phyloP scores from a whole-genome alignment of 148 eudicot genomes.

The Heliamphora exappendiculata region DNA sequence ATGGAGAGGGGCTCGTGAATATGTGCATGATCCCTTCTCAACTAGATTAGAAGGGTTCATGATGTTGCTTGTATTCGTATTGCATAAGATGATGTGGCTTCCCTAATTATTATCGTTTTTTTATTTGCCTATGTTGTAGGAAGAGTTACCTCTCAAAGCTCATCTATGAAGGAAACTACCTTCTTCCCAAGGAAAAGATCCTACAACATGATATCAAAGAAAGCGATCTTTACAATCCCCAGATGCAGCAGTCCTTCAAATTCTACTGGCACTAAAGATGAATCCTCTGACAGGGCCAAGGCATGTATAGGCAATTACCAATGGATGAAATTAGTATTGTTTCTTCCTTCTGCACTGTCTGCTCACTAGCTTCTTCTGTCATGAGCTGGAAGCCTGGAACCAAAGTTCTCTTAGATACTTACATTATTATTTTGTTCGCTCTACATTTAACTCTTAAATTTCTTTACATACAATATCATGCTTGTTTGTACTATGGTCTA shows the following conservation, averaged over 20 bases:
- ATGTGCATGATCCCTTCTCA: neutral
- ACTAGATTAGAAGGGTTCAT: neutral
- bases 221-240: slow-evolving; percentile 17
- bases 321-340: neutral
- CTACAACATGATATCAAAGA: slow-evolving; percentile 11
- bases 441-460: neutral
- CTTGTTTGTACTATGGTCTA: neutral
- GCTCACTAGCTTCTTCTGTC: neutral
- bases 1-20: neutral
- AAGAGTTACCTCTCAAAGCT: slow-evolving; percentile 12
- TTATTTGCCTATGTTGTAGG: slow-evolving; percentile 10
- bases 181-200: slow-evolving; percentile 4
- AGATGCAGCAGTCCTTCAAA: slow-evolving; percentile 39
- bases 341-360: neutral
- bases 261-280: slow-evolving; percentile 27
- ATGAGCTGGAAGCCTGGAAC: neutral
- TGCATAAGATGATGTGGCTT: neutral
- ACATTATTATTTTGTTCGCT: neutral
- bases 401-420: neutral
- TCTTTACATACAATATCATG: neutral
- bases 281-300: slow-evolving; percentile 34
- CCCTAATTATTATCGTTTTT: neutral
- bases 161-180: neutral
- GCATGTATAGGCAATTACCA: slow-evolving; percentile 22
- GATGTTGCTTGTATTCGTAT: neutral